phyloP scores from a whole-genome alignment of 306 rosid species.

The Sesbania bispinosa region DNA sequence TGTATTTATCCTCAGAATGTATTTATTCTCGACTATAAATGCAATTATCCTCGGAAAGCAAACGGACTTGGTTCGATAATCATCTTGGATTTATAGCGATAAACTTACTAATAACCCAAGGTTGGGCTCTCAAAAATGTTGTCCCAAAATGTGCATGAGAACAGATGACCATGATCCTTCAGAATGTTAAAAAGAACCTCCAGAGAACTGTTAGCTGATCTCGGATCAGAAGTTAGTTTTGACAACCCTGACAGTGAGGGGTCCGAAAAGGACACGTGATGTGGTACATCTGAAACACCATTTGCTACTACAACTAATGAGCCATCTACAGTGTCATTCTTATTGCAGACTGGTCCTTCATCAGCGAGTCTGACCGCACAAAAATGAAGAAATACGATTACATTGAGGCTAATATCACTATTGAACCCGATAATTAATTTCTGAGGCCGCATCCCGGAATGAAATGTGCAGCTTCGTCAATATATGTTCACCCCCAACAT shows the following conservation, averaged over 20 bases:
- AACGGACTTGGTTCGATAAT: no score
- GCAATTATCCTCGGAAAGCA: no score
- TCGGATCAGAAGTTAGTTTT: conserved; percentile 84
- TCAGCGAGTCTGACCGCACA: conserved; percentile 99
- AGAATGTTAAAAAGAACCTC: conserved; percentile 96
- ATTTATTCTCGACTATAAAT: no score
- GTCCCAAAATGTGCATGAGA: conserved; percentile 76
- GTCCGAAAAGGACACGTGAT: conserved; percentile 78
- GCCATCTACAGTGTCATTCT: conserved; percentile 46
- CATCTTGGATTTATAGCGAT: no score
- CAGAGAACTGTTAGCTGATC: conserved; percentile 91
- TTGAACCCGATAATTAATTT: no score
- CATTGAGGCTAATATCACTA: conserved; percentile 98
- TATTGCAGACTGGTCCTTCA: conserved; percentile 84
- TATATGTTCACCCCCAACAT: no score
- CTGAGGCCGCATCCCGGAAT: no score
- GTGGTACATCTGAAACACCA: conserved; percentile 39
- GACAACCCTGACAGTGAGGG: conserved; percentile 95
- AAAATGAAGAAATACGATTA: conserved; percentile 96
- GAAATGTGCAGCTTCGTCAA: no score
- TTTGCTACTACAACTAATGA: conserved; percentile 37
- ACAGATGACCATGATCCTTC: conserved; percentile 95
- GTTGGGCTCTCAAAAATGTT: no score
- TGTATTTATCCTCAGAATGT: no score
- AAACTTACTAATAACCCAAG: no score